Evolutionary conservation across 805 yeast species (phyloP), one percentile per base, ranked within the genome.

Genomic region (Wickerhamiella shivajii): DNA sequence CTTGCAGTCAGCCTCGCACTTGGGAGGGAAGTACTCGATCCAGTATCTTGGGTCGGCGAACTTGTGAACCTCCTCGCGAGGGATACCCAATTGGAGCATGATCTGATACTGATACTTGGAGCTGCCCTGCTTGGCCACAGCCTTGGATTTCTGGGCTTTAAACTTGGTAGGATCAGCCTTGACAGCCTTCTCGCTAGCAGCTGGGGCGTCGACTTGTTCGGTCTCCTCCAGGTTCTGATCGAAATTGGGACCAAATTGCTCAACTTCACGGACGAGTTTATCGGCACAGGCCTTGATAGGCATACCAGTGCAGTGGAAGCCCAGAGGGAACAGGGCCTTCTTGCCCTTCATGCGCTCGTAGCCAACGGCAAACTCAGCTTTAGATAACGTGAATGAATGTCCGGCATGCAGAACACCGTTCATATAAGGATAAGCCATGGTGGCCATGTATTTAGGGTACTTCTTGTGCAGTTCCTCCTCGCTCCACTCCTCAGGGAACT

Each of bases 231-330:
- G 63, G 39, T 84, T 83, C 27, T 44, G 44, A 34, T 59, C 62
- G 49, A 79, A 90, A 50, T 81, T 84, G 12, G 59, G 64, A 34
- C 98, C 98, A 53, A 90, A 90, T 56, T 70, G 56, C 61, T 90
- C 96, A 39, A 85, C 66, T 64, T 90, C 98, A 57, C 98, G 74
- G 52, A 71, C 72, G 52, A 90, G 68, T 61, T 90, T 87, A 61
- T 87, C 98, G 31, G 98, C 97, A 50, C 94, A 70, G 18, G 97
- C 87, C 50, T 57, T 59, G 56, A 90, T 90, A 35, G 98, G 97
- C 95, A 90, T 78, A 67, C 98, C 98, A 22, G 98, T 90, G 69
- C 98, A 90, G 61, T 90, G 98, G 77, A 87, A 90, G 31, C 98
- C 98, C 38, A 90, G 67, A 33, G 98, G 97, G 63, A 81, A 90